These are phyloP conservation scores for Delonix regia DNA, from an alignment of 306 rosid species.

Conservation along the genomic window DNA sequence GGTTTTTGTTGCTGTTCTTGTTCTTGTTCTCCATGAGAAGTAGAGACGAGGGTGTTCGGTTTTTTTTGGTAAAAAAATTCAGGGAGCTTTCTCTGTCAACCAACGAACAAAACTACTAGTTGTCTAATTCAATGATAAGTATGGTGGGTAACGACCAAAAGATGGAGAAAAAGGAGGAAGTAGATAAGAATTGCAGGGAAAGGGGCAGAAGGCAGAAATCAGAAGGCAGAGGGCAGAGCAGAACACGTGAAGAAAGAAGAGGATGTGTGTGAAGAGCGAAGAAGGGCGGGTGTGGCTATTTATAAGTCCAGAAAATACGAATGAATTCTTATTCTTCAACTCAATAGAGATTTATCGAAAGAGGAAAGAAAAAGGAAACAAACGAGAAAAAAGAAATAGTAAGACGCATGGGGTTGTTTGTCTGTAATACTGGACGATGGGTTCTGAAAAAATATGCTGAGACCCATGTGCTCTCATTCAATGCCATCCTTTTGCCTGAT, in stretches of 20 bases:
- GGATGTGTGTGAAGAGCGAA: constrained; percentile 16
- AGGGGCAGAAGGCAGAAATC: constrained; percentile 26
- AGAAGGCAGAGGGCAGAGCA: not conserved
- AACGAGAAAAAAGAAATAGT: no score
- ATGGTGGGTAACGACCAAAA: constrained; percentile 41
- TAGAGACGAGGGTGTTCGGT: no score
- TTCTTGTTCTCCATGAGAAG: constrained; percentile 21
- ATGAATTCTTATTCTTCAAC: no score
- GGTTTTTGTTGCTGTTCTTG: constrained; percentile 55
- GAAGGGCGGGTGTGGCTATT: constrained; percentile 36
- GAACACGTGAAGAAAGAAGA: constrained; percentile 48
- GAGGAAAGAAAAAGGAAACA: no score
- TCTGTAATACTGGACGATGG: no score
- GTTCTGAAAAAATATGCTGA: constrained; percentile 30
- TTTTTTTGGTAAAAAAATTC: no score
- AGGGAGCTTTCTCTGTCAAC: constrained; percentile 21
- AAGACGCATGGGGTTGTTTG: no score
- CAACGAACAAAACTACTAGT: constrained; percentile 50
- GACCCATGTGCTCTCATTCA: constrained; percentile 45
- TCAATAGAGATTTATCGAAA: no score
- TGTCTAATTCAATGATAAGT: constrained; percentile 43
- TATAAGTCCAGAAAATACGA: constrained; percentile 58
- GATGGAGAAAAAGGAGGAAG: constrained; percentile 14
- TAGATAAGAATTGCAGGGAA: constrained; percentile 50
- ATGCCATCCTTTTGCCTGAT: not conserved